Percentiles rank a stretch among this genome's conserved stretches.
Conservation (phyloP, 352 stramenopile genomes). For the Globisporangium cederbergense region DNA sequence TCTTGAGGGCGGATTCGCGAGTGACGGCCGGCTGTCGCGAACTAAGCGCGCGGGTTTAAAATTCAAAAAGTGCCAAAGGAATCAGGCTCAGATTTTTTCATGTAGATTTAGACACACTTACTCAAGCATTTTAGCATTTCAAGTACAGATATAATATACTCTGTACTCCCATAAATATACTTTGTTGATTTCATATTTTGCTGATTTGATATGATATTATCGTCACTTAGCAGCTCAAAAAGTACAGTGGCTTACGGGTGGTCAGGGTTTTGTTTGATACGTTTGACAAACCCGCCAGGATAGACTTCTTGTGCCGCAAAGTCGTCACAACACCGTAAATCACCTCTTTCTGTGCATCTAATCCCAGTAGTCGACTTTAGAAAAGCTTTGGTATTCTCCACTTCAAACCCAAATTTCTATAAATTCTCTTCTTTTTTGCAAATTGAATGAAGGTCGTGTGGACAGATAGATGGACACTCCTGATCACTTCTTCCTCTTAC, state of each 20-base stretch:
- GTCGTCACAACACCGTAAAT: too few relatives aligned
- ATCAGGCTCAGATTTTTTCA: constrained; percentile 1
- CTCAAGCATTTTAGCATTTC: too few relatives aligned
- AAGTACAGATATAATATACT: not conserved
- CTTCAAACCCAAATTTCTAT: too few relatives aligned
- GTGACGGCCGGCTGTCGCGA: not conserved
- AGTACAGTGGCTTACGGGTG: not conserved
- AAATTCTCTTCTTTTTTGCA: too few relatives aligned
- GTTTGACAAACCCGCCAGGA: not conserved
- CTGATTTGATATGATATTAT: too few relatives aligned
- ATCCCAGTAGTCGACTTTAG: too few relatives aligned
- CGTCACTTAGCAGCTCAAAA: not conserved
- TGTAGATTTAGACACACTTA: not conserved
- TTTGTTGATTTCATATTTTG: not conserved
- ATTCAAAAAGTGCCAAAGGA: constrained; percentile 6
- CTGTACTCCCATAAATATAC: not conserved
- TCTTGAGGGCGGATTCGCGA: constrained; percentile 8
- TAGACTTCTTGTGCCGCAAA: not conserved
- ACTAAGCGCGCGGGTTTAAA: constrained; percentile 11
- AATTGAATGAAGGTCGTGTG: too few relatives aligned
- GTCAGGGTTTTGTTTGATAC: constrained; percentile 2
- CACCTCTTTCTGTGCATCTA: too few relatives aligned
- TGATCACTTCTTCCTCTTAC: not conserved
- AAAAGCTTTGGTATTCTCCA: too few relatives aligned
- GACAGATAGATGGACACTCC: too few relatives aligned